Evolutionary conservation across 2,329 filamentous ascomycete genomes (phyloP), one percentile per base, ranked within the genome.

Genomic region (Calonectria hongkongensis): DNA sequence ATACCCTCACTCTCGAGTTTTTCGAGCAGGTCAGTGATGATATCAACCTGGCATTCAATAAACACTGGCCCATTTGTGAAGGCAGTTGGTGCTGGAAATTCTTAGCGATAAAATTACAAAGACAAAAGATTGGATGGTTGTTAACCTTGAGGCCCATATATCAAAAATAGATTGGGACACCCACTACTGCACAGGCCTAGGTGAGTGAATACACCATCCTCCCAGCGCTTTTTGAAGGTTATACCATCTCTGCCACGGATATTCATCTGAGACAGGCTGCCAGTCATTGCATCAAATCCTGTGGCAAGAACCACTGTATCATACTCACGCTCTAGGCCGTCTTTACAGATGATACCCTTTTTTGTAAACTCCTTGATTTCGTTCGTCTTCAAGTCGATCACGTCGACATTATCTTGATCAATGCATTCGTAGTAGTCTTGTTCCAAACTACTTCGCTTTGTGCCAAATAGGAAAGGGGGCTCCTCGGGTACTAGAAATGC

Each of bases 401-500:
- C 76, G 45, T 87, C 82, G 3, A 90, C 87, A 45, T 88, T 85
- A 1, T 83, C 79, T 18, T 83, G 83, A 72, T 89, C 85, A 64
- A 87, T 84, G 3, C 18, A 56, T 30, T 36, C 30, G 18, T 56
- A 56, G 25, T 56, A 56, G n/a, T 56, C 51, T 43, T 86, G 81
- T 72, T 90, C 88, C 0, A 89, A 82, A 2, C 82, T 85, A 5
- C 82, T 83, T 0, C 88, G 83, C 76, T 88, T 90, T 8, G 83
- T 84, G 3, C 85, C 88, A 73, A 87, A 89, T 1, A 83, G 81
- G 56, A 89, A 86, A 2, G 85, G 86, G 45, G 83, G 84, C 41
- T 86, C 79, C 25, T 81, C 73, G 0, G 89, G 89, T 0, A 86
- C 88, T 5, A 91, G 81, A 5, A 88, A 76, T 13, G 87, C 85